These are phyloP conservation scores for Coprinopsis cinerea DNA, from an alignment of 768 basidiomycete genomes.

Conservation along the genomic window DNA sequence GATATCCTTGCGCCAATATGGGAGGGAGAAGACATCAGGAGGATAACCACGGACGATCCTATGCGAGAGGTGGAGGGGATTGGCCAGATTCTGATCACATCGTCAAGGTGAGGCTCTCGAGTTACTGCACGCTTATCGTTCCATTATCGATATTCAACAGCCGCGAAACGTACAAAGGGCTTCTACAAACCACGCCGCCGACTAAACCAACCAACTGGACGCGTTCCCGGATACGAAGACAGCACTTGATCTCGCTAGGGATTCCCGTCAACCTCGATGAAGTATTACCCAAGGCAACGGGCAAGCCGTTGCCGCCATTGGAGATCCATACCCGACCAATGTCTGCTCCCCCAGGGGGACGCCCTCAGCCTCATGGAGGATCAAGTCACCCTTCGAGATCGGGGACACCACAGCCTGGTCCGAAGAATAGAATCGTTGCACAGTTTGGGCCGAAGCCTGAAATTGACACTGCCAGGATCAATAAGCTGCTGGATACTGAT, in stretches of 20 bases:
- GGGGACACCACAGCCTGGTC: slow-evolving; percentile 42
- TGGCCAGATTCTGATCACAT: slow-evolving; percentile 68
- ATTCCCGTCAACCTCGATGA: slow-evolving; percentile 96
- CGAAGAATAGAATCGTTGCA: slow-evolving; percentile 26
- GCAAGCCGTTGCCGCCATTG: slow-evolving; percentile 68
- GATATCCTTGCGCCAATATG: slow-evolving; percentile 64
- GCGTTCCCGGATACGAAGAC: slow-evolving; percentile 82
- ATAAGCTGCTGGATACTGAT: slow-evolving; percentile 58
- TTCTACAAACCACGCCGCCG: slow-evolving; percentile 67
- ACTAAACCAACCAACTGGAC: slow-evolving; percentile 92
- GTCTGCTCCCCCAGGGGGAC: slow-evolving; percentile 70
- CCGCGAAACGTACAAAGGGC: slow-evolving; percentile 69
- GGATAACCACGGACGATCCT: slow-evolving; percentile 58
- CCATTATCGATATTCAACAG: slow-evolving; percentile 33
- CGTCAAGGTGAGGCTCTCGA: slow-evolving; percentile 53
- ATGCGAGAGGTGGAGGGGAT: slow-evolving; percentile 79
- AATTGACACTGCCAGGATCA: slow-evolving; percentile 61
- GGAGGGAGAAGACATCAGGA: slow-evolving; percentile 43
- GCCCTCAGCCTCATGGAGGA: slow-evolving; percentile 31
- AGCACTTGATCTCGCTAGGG: slow-evolving; percentile 86
- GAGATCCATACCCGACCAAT: slow-evolving; percentile 79
- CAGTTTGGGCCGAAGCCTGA: slow-evolving; percentile 75
- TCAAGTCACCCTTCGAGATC: slow-evolving; percentile 45
- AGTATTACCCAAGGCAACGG: slow-evolving; percentile 63
- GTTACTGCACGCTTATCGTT: background rate